A percentile compares a stretch with the other conserved stretches of the same genome.
Evolutionary conservation across 495 filamentous ascomycete species (phyloP).

Genomic region (Xylaria grammica): DNA sequence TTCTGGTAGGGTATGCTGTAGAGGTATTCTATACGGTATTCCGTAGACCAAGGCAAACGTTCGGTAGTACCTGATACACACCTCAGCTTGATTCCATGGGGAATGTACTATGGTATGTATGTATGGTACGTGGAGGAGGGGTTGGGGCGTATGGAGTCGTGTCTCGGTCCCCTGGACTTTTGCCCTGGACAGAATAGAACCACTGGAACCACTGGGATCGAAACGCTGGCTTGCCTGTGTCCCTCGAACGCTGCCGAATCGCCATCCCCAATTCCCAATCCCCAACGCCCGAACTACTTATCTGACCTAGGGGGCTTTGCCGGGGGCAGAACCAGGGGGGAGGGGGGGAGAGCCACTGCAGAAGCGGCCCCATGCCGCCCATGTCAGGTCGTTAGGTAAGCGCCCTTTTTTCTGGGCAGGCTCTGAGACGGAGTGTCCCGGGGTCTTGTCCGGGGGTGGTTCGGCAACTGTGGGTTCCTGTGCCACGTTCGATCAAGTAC

Average conservation of each 20-base stretch:
- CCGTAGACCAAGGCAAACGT: neutral
- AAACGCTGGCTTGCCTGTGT: neutral
- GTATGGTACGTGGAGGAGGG: neutral
- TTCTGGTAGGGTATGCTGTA: neutral
- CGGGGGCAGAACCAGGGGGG: no score
- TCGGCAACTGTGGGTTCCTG: conserved; percentile 13
- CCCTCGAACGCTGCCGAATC: neutral
- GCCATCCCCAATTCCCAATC: neutral
- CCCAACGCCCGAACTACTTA: neutral
- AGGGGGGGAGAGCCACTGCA: conserved; percentile 20
- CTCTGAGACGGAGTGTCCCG: conserved; percentile 1
- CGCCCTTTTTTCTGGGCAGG: neutral
- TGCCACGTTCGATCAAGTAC: neutral
- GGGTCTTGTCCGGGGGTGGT: conserved; percentile 8
- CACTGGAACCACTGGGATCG: no score
- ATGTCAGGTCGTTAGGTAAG: neutral
- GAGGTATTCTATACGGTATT: neutral
- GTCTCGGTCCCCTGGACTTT: neutral
- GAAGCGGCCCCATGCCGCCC: conserved; percentile 22
- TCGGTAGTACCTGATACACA: no score
- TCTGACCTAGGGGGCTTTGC: no score
- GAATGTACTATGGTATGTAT: neutral
- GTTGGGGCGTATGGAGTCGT: neutral
- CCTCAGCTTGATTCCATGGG: neutral
- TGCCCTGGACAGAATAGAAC: no score